Base-by-base conservation (phyloP, 1,284 basidiomycete species). In the Cronartium quercuum region DNA sequence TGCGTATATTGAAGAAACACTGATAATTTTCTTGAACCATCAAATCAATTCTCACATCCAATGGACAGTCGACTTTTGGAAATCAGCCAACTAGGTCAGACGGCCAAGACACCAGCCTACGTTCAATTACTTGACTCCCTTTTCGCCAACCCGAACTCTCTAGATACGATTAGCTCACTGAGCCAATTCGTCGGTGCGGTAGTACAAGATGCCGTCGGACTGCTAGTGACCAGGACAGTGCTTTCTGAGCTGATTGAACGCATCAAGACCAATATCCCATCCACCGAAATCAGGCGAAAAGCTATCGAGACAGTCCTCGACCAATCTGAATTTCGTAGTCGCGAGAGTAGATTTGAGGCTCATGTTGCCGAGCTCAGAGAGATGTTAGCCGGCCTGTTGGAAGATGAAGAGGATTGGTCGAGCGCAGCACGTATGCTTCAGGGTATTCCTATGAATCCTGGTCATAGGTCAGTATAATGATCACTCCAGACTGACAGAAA, bases 401-500 rank as follows among this genome's bases (percentile, higher is more conserved):
- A 96, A 81, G 82, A 85, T 2, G 91, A 94, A 75, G 93, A 98
- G 81, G 92, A 93, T 80, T 98, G 93, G 91, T 88, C 88, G 76
- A 91, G 89, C 64, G 93, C 96, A 15, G 96, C 96, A 0, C 87
- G 88, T 58, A 90, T 94, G 10, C 86, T 98, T 41, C 94, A 92
- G 86, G 89, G 89, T 47, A 92, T 97, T 60, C 91, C 92, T 0
- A 84, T 96, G 44, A 94, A 98, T 79, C 90, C 91, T n/a, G 88
- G 89, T n/a, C 89, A 90, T 80, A 86, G 91, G 92, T 91, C 77
- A 79, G 85, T 68, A 21, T 29, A 18, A 34, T 51, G 57, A 24
- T 77, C 62, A 38, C n/a, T 29, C 29, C 29, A 24, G 18, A 18
- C 29, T 6, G 35, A 18, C 58, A 67, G 65, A 62, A 24, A 47